phyloP scores from a whole-genome alignment of 352 stramenopile species.

The Achlya hypogyna region DNA sequence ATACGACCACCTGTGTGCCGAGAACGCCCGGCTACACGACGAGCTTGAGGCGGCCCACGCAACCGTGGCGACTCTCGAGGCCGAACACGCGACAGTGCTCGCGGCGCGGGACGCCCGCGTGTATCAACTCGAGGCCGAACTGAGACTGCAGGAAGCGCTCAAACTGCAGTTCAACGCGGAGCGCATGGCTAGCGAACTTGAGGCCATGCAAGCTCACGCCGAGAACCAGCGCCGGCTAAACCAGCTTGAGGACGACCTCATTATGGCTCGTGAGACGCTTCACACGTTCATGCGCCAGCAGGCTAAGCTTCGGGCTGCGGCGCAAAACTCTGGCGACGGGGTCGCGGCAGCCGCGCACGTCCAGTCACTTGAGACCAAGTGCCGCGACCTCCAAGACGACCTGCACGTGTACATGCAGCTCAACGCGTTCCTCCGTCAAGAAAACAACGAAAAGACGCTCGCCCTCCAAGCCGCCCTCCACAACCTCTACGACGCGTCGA shows the following conservation, averaged over 20 bases:
- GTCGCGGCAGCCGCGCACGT: neutral
- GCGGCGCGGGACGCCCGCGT: neutral
- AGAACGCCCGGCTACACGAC: neutral
- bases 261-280: neutral
- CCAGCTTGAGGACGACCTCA: neutral
- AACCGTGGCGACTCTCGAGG: neutral
- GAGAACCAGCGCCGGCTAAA: neutral
- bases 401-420: neutral
- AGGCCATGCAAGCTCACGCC: neutral
- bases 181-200: neutral
- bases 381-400: neutral
- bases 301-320: neutral
- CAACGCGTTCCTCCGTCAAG: conserved; percentile 4
- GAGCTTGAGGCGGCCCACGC: neutral
- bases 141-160: neutral
- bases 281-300: neutral
- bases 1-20: neutral
- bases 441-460: conserved; percentile 6
- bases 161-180: neutral
- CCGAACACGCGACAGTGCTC: neutral
- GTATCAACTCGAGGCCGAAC: neutral
- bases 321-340: neutral
- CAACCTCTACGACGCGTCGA: neutral
- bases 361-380: neutral
- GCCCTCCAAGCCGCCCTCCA: neutral